Evolutionary conservation across 345 rosid genomes (phyloP).

Genomic region (Moricandia moricandioides): DNA sequence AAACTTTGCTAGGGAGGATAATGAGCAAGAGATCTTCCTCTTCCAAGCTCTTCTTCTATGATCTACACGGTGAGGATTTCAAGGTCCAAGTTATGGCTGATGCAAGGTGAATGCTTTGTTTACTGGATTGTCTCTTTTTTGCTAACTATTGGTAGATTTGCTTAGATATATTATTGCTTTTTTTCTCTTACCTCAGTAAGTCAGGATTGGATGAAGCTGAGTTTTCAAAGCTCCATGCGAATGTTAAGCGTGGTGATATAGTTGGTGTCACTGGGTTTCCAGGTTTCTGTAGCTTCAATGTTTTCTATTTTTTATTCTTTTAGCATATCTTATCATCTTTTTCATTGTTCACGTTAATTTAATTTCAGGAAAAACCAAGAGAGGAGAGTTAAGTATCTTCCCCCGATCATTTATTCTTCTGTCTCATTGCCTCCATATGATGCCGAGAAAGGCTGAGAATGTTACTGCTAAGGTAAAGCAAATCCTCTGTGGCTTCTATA

Average conservation of each 20-base stretch:
- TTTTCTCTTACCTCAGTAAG: not conserved
- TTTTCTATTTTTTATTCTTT: not conserved
- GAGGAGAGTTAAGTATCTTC: slow-evolving; percentile 84
- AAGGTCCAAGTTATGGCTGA: slow-evolving; percentile 76
- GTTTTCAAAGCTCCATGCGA: slow-evolving; percentile 42
- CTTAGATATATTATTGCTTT: not conserved
- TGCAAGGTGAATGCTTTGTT: not conserved
- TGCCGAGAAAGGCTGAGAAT: slow-evolving; percentile 45
- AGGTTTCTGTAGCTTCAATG: slow-evolving; percentile 45
- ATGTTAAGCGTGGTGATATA: slow-evolving; percentile 88
- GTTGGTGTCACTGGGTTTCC: slow-evolving; percentile 94
- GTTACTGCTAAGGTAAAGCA: not conserved
- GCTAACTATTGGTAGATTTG: not conserved
- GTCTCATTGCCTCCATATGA: slow-evolving; percentile 95
- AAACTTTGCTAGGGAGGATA: slow-evolving; percentile 58
- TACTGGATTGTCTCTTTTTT: not conserved
- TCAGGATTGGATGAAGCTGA: no score
- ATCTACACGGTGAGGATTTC: slow-evolving; percentile 65
- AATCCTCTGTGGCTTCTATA: not conserved
- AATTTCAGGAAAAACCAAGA: slow-evolving; percentile 74
- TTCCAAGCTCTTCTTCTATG: slow-evolving; percentile 85
- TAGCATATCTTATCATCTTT: not conserved
- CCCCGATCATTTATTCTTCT: slow-evolving; percentile 58
- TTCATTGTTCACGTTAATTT: not conserved
- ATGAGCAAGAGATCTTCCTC: slow-evolving; percentile 89